Evolutionary conservation across 2,329 filamentous ascomycete species (phyloP).

Genomic region (Magnaporthiopsis poae): DNA sequence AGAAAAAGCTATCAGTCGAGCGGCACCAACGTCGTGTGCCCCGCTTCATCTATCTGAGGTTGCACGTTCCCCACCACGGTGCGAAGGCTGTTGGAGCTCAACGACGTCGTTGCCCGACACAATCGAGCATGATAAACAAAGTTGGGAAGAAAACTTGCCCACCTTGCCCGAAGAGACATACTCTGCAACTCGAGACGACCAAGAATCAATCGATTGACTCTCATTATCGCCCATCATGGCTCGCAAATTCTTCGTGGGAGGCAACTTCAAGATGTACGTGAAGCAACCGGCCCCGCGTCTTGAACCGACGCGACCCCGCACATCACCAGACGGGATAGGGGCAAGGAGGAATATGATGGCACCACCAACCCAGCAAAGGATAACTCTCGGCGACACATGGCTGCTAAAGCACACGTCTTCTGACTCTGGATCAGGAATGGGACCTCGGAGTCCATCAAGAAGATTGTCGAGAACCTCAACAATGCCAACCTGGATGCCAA

Average conservation of each 20-base stretch:
- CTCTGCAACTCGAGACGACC: not conserved
- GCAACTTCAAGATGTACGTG: constrained; percentile 97
- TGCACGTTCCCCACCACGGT: no score
- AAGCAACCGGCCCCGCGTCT: constrained; percentile 14
- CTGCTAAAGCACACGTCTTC: not conserved
- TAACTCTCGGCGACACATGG: not conserved
- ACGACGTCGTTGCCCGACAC: no score
- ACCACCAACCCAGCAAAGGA: not conserved
- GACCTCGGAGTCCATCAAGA: constrained; percentile 76
- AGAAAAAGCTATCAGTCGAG: no score
- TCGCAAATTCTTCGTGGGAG: constrained; percentile 94
- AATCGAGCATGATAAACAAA: no score
- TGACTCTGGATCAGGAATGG: constrained; percentile 64
- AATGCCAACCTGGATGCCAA: constrained; percentile 68
- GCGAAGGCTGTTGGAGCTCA: no score
- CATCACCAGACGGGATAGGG: constrained; percentile 6
- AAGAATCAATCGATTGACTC: not conserved
- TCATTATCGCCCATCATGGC: constrained; percentile 55
- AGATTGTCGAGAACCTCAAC: constrained; percentile 85
- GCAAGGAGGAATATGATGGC: not conserved
- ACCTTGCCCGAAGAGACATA: no score
- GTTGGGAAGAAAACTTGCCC: no score
- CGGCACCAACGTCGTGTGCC: no score
- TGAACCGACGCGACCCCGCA: not conserved
- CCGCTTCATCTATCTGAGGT: no score